phyloP scores from a whole-genome alignment of 306 rosid species.

The Rosa rugosa region DNA sequence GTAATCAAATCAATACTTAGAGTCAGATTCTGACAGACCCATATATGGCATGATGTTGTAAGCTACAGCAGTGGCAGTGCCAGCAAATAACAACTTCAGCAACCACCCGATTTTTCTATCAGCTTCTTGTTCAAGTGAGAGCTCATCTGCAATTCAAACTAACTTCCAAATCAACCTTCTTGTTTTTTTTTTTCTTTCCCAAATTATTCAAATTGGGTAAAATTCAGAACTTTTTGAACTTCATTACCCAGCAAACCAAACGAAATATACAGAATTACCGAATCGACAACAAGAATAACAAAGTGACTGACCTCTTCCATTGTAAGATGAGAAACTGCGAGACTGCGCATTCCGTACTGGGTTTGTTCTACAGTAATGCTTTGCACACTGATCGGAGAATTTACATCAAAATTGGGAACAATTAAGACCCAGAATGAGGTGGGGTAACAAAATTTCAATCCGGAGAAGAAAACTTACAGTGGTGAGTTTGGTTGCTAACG shows the following conservation, averaged over 20 bases:
- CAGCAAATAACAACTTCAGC: conserved; percentile 74
- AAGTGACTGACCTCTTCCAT: conserved; percentile 43
- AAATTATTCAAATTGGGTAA: neutral
- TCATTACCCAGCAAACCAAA: neutral
- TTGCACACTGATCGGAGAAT: conserved; percentile 22
- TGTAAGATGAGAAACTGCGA: conserved; percentile 54
- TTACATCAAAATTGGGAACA: neutral
- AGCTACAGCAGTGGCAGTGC: conserved; percentile 60
- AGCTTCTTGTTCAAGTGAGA: conserved; percentile 65
- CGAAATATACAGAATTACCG: too few relatives aligned
- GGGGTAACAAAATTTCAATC: neutral
- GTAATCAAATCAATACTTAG: neutral
- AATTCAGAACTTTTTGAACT: neutral
- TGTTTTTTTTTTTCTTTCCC: neutral
- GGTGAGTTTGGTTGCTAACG: conserved; percentile 46
- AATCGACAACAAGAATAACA: neutral
- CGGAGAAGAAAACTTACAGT: conserved; percentile 33
- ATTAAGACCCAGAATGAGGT: neutral
- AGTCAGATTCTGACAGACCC: conserved; percentile 42
- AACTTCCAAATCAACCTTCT: neutral
- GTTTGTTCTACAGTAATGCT: conserved; percentile 58
- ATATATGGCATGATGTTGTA: conserved; percentile 87
- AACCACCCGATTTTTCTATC: conserved; percentile 86
- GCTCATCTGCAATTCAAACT: conserved; percentile 55
- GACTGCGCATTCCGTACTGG: conserved; percentile 32